Base-by-base conservation (phyloP, 352 stramenopile species). In the Globisporangium recalcitrans region DNA sequence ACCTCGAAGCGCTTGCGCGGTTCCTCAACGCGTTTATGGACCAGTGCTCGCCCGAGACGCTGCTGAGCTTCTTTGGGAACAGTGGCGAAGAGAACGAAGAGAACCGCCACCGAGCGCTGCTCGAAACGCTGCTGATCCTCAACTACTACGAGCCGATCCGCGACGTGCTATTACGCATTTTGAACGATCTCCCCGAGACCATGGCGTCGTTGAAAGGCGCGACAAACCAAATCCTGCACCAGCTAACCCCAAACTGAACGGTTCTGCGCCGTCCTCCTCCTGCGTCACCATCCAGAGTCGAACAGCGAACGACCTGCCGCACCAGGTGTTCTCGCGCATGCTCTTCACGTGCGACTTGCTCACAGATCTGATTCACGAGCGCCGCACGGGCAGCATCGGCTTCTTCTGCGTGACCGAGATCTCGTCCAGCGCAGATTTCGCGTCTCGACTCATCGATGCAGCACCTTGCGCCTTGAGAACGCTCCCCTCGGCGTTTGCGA, bases 261-360 rank as follows among this genome's bases (percentile, higher is more conserved):
- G n/a, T n/a, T n/a, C n/a, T n/a, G n/a, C n/a, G n/a, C n/a, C n/a
- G n/a, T n/a, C n/a, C n/a, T n/a, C n/a, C n/a, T n/a, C n/a, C n/a
- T n/a, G n/a, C n/a, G n/a, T n/a, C n/a, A 31, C n/a, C 19, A 32
- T 75, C 7, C 42, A 62, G 27, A 58, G 65, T 31, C 69, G 66
- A 26, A 66, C 78, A 44, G 58, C 21, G 27, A 52, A 75, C 1
- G 79, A 88, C 36, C 51, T 68, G 9, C 59, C 62, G 11, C 78
- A 88, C 56, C 49, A 85, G 9, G 64, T 62, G 32, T 92, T 92
- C 57, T 65, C 77, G 1, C 79, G 82, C 10, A 90, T 92, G 83
- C 44, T 92, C 22, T 90, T 88, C 68, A 89, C 80, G 29, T 92
- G 83, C 52, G 83, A 92, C 60, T 65, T 92, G 55, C 54, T 92